A percentile compares a stretch with the other conserved stretches of the same genome.
These are phyloP conservation scores for Penicillium verrucosum DNA, from an alignment of 2,329 filamentous ascomycete species.

Conservation along the genomic window DNA sequence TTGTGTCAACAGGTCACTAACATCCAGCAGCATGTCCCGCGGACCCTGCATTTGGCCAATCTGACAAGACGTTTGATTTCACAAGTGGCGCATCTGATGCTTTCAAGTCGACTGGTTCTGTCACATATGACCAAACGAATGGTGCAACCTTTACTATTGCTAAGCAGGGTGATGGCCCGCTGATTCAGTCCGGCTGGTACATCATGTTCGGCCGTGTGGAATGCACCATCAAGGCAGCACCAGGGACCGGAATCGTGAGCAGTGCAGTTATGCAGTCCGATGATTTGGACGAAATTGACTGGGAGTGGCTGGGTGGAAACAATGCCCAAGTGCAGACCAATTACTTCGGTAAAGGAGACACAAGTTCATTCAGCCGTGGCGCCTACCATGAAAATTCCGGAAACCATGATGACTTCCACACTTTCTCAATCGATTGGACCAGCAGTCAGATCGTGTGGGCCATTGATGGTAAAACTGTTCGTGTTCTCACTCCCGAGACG, in stretches of 20 bases:
- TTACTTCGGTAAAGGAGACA: constrained; percentile 92
- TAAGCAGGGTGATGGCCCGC: constrained; percentile 75
- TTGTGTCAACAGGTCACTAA: constrained; percentile 6
- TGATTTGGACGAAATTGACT: constrained; percentile 90
- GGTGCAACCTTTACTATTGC: constrained; percentile 80
- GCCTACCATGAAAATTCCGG: constrained; percentile 67
- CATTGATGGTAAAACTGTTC: constrained; percentile 72
- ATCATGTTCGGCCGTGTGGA: constrained; percentile 98
- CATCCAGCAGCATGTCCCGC: constrained; percentile 60
- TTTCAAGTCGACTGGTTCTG: constrained; percentile 67
- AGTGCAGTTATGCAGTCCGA: constrained; percentile 90
- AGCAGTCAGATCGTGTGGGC: constrained; percentile 80
- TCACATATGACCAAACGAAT: constrained; percentile 66
- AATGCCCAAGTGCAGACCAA: constrained; percentile 82
- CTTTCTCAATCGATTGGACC: constrained; percentile 91
- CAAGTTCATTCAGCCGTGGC: constrained; percentile 80
- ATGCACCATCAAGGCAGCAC: constrained; percentile 77
- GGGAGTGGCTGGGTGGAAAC: constrained; percentile 88
- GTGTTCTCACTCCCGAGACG: constrained; percentile 67
- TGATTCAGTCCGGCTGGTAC: constrained; percentile 88
- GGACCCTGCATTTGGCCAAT: constrained; percentile 75
- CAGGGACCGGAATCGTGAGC: constrained; percentile 88
- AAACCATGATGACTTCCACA: constrained; percentile 75
- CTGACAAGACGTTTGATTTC: constrained; percentile 76
- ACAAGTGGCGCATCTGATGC: constrained; percentile 71